phyloP scores from a whole-genome alignment of 805 yeast species.

The Barnettozyma vustinii region DNA sequence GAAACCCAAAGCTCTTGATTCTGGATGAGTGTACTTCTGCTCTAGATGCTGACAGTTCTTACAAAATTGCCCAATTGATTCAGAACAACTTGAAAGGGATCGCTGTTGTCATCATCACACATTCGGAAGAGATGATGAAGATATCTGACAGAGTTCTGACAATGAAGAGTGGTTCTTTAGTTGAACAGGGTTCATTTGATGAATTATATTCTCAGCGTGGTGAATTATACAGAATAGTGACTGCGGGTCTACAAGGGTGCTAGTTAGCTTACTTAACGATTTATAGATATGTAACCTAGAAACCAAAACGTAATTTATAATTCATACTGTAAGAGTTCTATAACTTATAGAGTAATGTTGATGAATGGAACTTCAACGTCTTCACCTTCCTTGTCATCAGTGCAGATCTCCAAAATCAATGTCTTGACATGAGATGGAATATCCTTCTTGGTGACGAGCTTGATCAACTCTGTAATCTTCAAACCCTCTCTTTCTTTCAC shows the following conservation, averaged over 20 bases:
- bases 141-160: constrained; percentile 47
- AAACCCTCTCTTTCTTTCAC: constrained; percentile 67
- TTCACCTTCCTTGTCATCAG: constrained; percentile 88
- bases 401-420: constrained; percentile 82
- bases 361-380: constrained; percentile 94
- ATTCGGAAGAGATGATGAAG: constrained; percentile 60
- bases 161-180: constrained; percentile 43
- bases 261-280: background rate
- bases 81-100: constrained; percentile 33
- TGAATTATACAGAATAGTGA: constrained; percentile 27
- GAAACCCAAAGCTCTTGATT: constrained; percentile 53
- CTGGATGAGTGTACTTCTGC: constrained; percentile 92
- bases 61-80: constrained; percentile 46
- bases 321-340: background rate
- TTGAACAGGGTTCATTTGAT: constrained; percentile 39
- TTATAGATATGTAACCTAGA: background rate
- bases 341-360: constrained; percentile 46
- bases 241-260: constrained; percentile 18
- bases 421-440: constrained; percentile 69
- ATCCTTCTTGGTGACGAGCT: constrained; percentile 80
- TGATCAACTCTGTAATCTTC: constrained; percentile 70
- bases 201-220: constrained; percentile 25
- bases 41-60: constrained; percentile 60
- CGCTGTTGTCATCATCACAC: constrained; percentile 64
- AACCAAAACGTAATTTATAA: background rate